These are phyloP conservation scores for Akanthomyces lecanii DNA, from an alignment of 2,329 filamentous ascomycete genomes.

Conservation along the genomic window DNA sequence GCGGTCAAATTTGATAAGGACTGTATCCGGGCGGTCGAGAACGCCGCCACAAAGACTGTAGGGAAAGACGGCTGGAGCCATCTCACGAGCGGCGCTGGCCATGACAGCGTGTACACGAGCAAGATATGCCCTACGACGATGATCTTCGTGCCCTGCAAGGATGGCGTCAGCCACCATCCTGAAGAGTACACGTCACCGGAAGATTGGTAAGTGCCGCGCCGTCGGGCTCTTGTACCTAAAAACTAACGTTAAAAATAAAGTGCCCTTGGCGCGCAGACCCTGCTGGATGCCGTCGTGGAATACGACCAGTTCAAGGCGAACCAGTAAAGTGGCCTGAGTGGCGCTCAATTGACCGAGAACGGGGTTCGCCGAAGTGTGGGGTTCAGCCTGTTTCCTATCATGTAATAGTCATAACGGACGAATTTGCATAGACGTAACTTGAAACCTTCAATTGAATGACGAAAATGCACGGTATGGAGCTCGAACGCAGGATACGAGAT, in stretches of 20 bases:
- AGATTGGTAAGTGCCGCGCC: slow-evolving; percentile 25
- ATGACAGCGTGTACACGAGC: slow-evolving; percentile 36
- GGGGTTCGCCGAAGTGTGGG: background rate
- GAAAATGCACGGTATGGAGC: background rate
- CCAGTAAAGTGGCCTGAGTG: background rate
- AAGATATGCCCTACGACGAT: slow-evolving; percentile 33
- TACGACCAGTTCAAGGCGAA: slow-evolving; percentile 20
- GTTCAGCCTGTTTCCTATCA: background rate
- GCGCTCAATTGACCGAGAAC: background rate
- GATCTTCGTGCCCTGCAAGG: slow-evolving; percentile 35
- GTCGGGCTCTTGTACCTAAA: background rate
- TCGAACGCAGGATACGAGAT: background rate
- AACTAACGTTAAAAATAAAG: slow-evolving; percentile 14
- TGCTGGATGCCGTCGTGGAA: slow-evolving; percentile 21
- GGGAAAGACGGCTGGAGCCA: slow-evolving; percentile 37
- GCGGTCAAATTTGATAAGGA: slow-evolving; percentile 61
- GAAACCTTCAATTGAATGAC: background rate
- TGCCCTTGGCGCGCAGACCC: slow-evolving; percentile 21
- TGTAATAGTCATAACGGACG: background rate
- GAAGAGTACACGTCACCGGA: slow-evolving; percentile 33
- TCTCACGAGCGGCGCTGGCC: slow-evolving; percentile 36
- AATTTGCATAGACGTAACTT: too few species aligned
- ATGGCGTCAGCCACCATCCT: slow-evolving; percentile 36
- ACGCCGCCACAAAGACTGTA: slow-evolving; percentile 52
- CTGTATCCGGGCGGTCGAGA: slow-evolving; percentile 60